Evolutionary conservation across 495 filamentous ascomycete genomes (phyloP).

Genomic region (Penicillium waksmanii): DNA sequence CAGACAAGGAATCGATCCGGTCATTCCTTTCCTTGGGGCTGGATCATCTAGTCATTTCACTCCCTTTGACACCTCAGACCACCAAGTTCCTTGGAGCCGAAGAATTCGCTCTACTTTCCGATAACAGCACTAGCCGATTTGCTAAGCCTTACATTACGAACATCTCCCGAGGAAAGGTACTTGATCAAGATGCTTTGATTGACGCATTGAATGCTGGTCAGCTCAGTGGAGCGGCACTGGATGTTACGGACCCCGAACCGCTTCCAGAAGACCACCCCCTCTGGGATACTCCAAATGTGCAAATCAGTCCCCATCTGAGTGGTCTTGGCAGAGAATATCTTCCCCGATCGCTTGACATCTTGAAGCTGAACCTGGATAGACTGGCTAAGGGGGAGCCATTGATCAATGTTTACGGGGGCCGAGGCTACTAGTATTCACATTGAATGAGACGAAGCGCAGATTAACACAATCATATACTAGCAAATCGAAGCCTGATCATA

Average conservation of each 20-base stretch:
- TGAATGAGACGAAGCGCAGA: no score
- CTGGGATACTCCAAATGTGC: constrained; percentile 73
- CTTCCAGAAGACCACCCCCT: constrained; percentile 69
- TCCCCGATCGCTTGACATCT: constrained; percentile 60
- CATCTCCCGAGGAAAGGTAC: constrained; percentile 71
- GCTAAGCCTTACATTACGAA: constrained; percentile 64
- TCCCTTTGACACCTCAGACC: constrained; percentile 74
- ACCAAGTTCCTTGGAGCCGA: constrained; percentile 60
- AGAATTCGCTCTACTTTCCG: constrained; percentile 70
- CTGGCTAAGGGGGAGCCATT: constrained; percentile 61
- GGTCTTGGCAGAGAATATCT: constrained; percentile 61
- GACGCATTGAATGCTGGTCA: constrained; percentile 46
- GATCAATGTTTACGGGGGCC: constrained; percentile 69
- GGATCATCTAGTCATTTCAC: constrained; percentile 73
- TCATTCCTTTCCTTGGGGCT: constrained; percentile 70
- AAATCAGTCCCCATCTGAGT: constrained; percentile 82
- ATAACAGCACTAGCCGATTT: constrained; percentile 25
- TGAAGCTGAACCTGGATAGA: constrained; percentile 63
- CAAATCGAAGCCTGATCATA: no score
- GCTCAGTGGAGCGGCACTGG: constrained; percentile 75
- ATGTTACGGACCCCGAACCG: constrained; percentile 86
- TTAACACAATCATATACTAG: no score
- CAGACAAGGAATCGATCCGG: constrained; percentile 60
- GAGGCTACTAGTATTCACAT: constrained; percentile 29
- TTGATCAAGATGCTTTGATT: constrained; percentile 72